phyloP scores from a whole-genome alignment of 2,329 filamentous ascomycete genomes.

The Pyricularia sp. region DNA sequence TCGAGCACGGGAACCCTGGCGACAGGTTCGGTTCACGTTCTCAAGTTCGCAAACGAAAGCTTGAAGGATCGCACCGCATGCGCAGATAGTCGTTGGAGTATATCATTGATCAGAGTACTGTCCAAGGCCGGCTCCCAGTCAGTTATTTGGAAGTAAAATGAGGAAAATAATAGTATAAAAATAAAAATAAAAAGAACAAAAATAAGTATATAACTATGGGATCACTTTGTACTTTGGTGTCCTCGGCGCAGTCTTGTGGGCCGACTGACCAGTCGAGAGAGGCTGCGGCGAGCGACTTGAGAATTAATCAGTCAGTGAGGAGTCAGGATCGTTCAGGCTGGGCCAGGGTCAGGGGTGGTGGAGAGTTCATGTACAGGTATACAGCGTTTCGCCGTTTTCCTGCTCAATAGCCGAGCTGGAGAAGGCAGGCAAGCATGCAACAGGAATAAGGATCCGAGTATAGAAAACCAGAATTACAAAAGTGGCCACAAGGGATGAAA shows the following conservation, averaged over 20 bases:
- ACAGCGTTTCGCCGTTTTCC: neutral
- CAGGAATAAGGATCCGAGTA: neutral
- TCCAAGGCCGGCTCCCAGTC: neutral
- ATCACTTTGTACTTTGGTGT: neutral
- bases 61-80: neutral
- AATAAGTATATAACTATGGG: neutral
- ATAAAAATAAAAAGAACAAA: neutral
- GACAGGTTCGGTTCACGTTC: neutral
- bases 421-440: neutral
- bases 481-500: neutral
- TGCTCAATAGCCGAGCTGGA: neutral
- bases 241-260: neutral
- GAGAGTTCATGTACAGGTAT: neutral
- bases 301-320: neutral
- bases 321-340: neutral
- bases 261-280: neutral
- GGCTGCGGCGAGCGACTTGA: neutral
- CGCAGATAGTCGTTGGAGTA: neutral
- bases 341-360: neutral
- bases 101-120: conserved; percentile 1
- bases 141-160: neutral
- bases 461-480: neutral
- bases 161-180: neutral
- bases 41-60: neutral
- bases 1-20: neutral